Evolutionary conservation across 805 yeast species (phyloP), one percentile per base, ranked within the genome.

Genomic region (Candida schatavii): DNA sequence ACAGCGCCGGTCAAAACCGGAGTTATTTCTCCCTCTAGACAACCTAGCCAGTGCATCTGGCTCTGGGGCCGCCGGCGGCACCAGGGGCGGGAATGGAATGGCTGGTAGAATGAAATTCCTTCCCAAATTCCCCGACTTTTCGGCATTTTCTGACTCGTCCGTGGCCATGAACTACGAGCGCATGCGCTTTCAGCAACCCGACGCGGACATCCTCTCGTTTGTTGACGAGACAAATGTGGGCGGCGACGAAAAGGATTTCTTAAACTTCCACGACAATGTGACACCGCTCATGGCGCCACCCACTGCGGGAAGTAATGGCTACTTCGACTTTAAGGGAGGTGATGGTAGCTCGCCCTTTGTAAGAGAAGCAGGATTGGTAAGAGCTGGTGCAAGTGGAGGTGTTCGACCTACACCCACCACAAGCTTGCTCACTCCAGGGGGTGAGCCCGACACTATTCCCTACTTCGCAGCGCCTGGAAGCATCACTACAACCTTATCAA

Each of bases 211-310:
- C 27, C 29, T 44, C 18, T 21, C 26, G 21, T 41, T 39, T 29
- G 45, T 35, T 15, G 39, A 34, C 13, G 49, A 41, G 9, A 22
- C 20, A 11, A 22, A 15, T 4, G 5, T 14, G 7, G 18, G 35
- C 11, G 35, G 35, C 9, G 35, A 22, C 19, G 43, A 46, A 5
- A 38, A 37, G 23, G 44, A 41, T 6, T 40, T 41, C 20, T 32
- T 18, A 15, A 15, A 39, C 28, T 17, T 45, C 46, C 37, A 39
- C 26, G 21, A 41, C 38, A 54, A 51, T 35, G 44, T 62, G 11
- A 64, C 70, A 2, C 70, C 68, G 3, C 48, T 54, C 4, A 59
- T 62, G 62, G 57, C 57, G 29, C 67, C 68, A 0, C 69, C 70
- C 2, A 59, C 56, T 13, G 25, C 47, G 14, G 45, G 42, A 25